Conservation (phyloP, 2,329 filamentous ascomycete genomes). For the Nectriaceae sp. region DNA sequence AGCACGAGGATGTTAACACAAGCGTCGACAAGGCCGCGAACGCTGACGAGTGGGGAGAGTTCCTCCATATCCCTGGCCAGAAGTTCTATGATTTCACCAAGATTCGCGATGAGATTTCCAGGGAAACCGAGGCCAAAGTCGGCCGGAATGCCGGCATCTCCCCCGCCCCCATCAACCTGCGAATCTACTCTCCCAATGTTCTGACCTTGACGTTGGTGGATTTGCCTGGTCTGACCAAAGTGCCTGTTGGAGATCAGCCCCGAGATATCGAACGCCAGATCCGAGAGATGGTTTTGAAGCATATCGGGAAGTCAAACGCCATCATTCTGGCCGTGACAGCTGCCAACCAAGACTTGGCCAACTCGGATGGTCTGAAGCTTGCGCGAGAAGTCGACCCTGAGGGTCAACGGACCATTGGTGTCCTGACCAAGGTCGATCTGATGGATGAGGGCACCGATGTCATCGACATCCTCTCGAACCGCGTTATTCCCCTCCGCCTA, state of each 20-base stretch:
- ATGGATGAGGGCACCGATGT: constrained; percentile 99
- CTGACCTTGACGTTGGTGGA: constrained; percentile 95
- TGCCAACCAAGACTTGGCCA: constrained; percentile 96
- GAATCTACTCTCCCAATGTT: constrained; percentile 98
- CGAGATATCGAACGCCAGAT: constrained; percentile 97
- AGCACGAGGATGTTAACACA: constrained; percentile 63
- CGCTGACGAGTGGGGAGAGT: constrained; percentile 96
- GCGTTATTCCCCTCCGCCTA: constrained; percentile 91
- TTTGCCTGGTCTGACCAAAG: constrained; percentile 93
- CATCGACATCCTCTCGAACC: constrained; percentile 95
- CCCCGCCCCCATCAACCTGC: constrained; percentile 92
- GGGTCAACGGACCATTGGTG: constrained; percentile 96
- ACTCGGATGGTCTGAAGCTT: constrained; percentile 96
- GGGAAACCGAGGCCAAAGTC: constrained; percentile 95
- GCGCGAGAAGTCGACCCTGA: constrained; percentile 96
- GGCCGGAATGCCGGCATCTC: constrained; percentile 96
- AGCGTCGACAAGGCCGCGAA: constrained; percentile 87
- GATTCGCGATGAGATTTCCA: constrained; percentile 95
- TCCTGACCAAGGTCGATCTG: constrained; percentile 96
- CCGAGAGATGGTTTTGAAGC: constrained; percentile 96
- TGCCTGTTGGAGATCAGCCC: constrained; percentile 94
- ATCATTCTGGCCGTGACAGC: constrained; percentile 96
- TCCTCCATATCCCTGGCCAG: constrained; percentile 94
- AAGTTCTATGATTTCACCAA: constrained; percentile 99
- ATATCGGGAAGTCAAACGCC: constrained; percentile 97